Conservation (phyloP, 2,329 filamentous ascomycete genomes). For the Monosporascus cannonballus region DNA sequence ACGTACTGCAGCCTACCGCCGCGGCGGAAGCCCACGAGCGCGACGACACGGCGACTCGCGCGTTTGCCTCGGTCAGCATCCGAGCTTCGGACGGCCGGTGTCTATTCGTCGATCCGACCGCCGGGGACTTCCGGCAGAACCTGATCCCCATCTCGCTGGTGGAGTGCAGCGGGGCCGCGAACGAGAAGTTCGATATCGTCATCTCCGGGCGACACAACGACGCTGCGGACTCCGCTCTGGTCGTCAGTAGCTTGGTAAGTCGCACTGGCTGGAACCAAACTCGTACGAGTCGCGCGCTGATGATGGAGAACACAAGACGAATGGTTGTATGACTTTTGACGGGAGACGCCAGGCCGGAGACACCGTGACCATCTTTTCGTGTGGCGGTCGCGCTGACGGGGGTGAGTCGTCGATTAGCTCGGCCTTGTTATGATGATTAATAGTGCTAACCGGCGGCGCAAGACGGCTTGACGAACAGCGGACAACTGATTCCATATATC, state of each 20-base stretch:
- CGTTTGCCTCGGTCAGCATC: constrained; percentile 39
- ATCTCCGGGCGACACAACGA: constrained; percentile 45
- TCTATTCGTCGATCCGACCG: constrained; percentile 44
- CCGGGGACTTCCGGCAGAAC: constrained; percentile 49
- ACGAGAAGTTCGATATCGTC: constrained; percentile 46
- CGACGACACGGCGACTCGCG: constrained; percentile 40
- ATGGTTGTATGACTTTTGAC: constrained; percentile 48
- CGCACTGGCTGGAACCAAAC: neutral
- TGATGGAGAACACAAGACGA: constrained; percentile 25
- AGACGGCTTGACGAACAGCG: constrained; percentile 40
- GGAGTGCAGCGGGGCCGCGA: constrained; percentile 36
- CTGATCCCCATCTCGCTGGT: constrained; percentile 43
- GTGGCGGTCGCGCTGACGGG: constrained; percentile 45
- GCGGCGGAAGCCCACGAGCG: constrained; percentile 42
- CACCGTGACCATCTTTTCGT: constrained; percentile 45
- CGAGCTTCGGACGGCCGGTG: constrained; percentile 42
- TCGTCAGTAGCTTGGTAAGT: constrained; percentile 40
- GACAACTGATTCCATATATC: constrained; percentile 44
- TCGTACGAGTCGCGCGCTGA: no score
- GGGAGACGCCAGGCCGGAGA: constrained; percentile 35
- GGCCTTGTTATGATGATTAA: no score
- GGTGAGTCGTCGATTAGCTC: constrained; percentile 21
- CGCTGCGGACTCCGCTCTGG: constrained; percentile 31
- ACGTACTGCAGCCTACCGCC: constrained; percentile 41
- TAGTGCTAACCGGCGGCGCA: neutral